Conservation (phyloP, 495 filamentous ascomycete species). For the Diplogelasinospora grovesii region DNA sequence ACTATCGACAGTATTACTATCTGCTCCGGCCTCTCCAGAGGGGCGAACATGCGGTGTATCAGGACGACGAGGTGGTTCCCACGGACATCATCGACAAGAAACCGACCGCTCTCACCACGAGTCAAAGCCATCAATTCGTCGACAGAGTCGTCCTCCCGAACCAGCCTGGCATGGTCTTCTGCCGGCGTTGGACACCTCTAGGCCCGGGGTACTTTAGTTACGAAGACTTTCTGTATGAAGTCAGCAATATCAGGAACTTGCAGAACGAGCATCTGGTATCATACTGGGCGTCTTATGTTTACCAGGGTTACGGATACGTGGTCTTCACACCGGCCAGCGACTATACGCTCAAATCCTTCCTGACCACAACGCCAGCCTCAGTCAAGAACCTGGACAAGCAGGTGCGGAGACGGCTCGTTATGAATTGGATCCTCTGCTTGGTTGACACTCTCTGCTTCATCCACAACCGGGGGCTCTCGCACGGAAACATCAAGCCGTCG, state of each 20-base stretch:
- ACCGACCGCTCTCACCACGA: constrained; percentile 34
- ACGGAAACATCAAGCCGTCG: constrained; percentile 78
- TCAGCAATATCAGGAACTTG: constrained; percentile 55
- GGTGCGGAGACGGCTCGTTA: constrained; percentile 57
- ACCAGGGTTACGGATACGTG: constrained; percentile 64
- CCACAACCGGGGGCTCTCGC: constrained; percentile 63
- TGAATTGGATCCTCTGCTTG: constrained; percentile 87
- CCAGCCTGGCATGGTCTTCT: constrained; percentile 51
- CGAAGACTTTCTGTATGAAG: constrained; percentile 63
- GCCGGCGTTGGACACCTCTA: constrained; percentile 66
- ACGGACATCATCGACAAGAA: constrained; percentile 60
- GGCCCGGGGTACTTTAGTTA: constrained; percentile 51
- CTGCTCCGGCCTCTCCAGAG: constrained; percentile 63
- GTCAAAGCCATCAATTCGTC: constrained; percentile 42
- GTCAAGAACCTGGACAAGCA: constrained; percentile 70
- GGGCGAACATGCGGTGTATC: constrained; percentile 67
- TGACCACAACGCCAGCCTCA: constrained; percentile 56
- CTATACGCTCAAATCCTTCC: constrained; percentile 68
- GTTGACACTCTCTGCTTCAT: constrained; percentile 69
- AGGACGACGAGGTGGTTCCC: constrained; percentile 72
- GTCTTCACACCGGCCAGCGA: constrained; percentile 72
- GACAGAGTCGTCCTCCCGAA: constrained; percentile 65
- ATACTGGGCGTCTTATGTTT: constrained; percentile 72
- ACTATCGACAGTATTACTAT: constrained; percentile 74
- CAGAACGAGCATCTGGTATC: constrained; percentile 77